phyloP scores from a whole-genome alignment of 2,329 filamentous ascomycete species.

The Teratosphaeria epicoccoides region DNA sequence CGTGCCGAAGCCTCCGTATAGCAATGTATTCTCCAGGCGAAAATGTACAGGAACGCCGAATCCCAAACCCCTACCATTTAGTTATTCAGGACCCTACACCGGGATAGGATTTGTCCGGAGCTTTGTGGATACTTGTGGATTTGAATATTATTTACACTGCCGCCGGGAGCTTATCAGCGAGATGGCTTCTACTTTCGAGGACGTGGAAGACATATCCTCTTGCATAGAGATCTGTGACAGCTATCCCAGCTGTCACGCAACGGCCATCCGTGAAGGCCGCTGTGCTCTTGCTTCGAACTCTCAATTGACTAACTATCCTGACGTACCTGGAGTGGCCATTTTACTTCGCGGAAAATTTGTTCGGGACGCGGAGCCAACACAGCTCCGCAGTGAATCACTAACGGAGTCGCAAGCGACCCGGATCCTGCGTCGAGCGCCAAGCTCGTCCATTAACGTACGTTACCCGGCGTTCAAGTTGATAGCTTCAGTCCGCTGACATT shows the following conservation, averaged over 20 bases:
- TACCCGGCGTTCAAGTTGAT: neutral
- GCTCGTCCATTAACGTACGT: neutral
- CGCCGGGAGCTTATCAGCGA: neutral
- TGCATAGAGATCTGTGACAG: neutral
- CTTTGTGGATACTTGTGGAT: neutral
- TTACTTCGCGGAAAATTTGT: neutral
- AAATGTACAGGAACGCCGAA: neutral
- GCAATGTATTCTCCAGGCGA: neutral
- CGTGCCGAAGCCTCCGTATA: neutral
- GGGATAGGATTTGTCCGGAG: neutral
- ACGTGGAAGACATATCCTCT: neutral
- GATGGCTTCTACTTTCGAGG: neutral
- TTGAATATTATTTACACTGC: neutral
- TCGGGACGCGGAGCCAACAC: neutral
- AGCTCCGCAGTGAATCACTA: neutral
- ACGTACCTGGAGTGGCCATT: neutral
- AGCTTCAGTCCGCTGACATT: neutral
- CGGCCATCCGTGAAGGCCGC: neutral
- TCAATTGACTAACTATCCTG: neutral
- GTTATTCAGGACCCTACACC: neutral
- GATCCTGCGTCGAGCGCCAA: neutral
- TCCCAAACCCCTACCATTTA: neutral
- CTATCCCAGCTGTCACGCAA: neutral
- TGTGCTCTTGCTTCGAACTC: neutral
- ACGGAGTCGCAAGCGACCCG: neutral